phyloP scores from a whole-genome alignment of 345 rosid genomes.

The Arabidopsis arenosa region DNA sequence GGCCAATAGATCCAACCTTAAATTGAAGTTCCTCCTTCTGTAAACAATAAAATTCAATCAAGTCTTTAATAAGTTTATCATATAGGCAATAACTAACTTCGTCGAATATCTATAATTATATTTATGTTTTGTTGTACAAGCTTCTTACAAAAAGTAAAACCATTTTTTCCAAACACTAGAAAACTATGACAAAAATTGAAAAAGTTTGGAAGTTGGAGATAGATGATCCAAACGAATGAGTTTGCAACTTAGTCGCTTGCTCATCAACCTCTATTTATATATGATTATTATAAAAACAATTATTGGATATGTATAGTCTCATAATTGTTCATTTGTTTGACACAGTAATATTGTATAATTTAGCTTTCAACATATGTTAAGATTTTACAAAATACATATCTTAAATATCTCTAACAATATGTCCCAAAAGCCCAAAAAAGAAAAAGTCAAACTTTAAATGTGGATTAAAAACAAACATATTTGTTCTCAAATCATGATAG shows the following conservation, averaged over 20 bases:
- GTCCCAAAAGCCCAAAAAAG: not conserved
- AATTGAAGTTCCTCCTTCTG: slow-evolving; percentile 10
- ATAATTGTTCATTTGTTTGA: not conserved
- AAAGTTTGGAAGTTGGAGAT: not conserved
- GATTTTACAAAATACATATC: not conserved
- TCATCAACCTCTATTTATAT: slow-evolving; percentile 12
- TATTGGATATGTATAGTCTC: not conserved
- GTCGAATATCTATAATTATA: not conserved
- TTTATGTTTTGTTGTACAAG: not conserved
- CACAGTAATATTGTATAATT: not conserved
- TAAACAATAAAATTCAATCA: not conserved
- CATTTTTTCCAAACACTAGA: slow-evolving; percentile 13
- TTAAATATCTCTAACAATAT: not conserved
- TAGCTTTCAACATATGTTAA: not conserved
- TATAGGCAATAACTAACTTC: slow-evolving; percentile 2
- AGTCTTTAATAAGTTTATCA: not conserved
- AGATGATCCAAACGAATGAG: slow-evolving; percentile 3
- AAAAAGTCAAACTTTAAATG: not conserved
- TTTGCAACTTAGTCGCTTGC: not conserved
- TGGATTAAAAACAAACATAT: not conserved
- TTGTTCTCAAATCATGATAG: too few species aligned
- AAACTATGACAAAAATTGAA: not conserved
- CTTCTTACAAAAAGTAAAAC: slow-evolving; percentile 16
- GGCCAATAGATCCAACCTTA: not conserved
- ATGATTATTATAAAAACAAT: not conserved